Evolutionary conservation across 345 rosid species (phyloP).

Genomic region (Raphanus raphanistrum): DNA sequence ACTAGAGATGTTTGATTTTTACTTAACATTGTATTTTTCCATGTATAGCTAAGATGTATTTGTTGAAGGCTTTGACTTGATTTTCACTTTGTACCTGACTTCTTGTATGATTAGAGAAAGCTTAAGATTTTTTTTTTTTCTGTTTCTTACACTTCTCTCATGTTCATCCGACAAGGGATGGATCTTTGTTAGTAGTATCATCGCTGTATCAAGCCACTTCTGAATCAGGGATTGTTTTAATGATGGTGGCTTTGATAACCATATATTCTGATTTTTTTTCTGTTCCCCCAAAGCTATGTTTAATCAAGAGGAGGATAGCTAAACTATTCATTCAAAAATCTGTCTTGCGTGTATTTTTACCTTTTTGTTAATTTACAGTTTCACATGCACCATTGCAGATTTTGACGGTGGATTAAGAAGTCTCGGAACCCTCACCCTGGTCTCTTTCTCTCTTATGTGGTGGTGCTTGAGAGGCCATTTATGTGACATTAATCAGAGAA

Average conservation of each 20-base stretch:
- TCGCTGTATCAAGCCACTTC: neutral
- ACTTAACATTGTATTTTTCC: too few species aligned
- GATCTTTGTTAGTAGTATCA: neutral
- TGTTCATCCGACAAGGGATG: neutral
- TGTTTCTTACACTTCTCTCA: neutral
- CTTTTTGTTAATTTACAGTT: neutral
- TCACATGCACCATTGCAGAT: slow-evolving; percentile 16
- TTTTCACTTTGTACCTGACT: neutral
- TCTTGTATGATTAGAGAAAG: slow-evolving; percentile 1
- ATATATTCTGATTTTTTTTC: too few species aligned
- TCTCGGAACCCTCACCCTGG: slow-evolving; percentile 19
- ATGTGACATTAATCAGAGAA: slow-evolving; percentile 19
- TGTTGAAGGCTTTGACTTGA: too few species aligned
- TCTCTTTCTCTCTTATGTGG: slow-evolving; percentile 30
- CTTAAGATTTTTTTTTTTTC: neutral
- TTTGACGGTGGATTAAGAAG: neutral
- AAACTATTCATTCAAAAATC: neutral
- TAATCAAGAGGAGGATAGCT: too few species aligned
- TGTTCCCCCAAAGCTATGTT: neutral
- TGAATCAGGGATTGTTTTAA: neutral
- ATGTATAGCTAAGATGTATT: neutral
- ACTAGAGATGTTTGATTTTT: neutral
- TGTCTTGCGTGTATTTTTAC: neutral
- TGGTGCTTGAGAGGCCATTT: slow-evolving; percentile 33
- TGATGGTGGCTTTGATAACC: neutral